phyloP scores from a whole-genome alignment of 345 rosid genomes.

The Salix dunnii region DNA sequence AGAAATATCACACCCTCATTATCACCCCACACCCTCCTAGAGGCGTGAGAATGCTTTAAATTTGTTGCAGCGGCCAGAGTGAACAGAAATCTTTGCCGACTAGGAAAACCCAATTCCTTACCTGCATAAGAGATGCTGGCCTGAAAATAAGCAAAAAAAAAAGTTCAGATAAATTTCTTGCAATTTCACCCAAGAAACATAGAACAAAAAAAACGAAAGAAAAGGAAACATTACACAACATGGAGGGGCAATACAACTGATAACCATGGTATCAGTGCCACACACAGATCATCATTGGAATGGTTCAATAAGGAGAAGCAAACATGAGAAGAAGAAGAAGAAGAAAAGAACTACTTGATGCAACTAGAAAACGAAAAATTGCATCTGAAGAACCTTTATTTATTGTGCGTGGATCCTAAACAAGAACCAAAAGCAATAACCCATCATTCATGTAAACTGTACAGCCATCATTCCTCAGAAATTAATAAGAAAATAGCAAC shows the following conservation, averaged over 20 bases:
- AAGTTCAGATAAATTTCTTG: neutral
- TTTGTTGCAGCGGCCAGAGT: slow-evolving; percentile 96
- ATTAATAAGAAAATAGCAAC: neutral
- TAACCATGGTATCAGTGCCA: neutral
- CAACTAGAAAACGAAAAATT: neutral
- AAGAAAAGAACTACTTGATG: neutral
- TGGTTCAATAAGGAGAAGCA: neutral
- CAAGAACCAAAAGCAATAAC: neutral
- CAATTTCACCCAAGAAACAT: neutral
- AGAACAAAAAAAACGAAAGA: neutral
- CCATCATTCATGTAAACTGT: neutral
- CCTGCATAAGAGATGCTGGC: slow-evolving; percentile 35
- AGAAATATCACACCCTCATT: slow-evolving; percentile 43
- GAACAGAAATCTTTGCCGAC: slow-evolving; percentile 50
- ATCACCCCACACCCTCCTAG: slow-evolving; percentile 86
- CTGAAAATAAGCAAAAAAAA: slow-evolving; percentile 25
- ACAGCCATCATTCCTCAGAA: neutral
- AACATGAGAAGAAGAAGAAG: no score
- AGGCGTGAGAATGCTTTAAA: slow-evolving; percentile 83
- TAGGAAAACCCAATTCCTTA: slow-evolving; percentile 40
- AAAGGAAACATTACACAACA: no score
- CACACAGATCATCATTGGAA: no score
- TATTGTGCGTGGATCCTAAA: neutral
- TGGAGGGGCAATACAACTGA: neutral
- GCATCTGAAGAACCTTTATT: neutral